phyloP scores from a whole-genome alignment of 176 grass and related monocot species.

The Triticum turgidum region DNA sequence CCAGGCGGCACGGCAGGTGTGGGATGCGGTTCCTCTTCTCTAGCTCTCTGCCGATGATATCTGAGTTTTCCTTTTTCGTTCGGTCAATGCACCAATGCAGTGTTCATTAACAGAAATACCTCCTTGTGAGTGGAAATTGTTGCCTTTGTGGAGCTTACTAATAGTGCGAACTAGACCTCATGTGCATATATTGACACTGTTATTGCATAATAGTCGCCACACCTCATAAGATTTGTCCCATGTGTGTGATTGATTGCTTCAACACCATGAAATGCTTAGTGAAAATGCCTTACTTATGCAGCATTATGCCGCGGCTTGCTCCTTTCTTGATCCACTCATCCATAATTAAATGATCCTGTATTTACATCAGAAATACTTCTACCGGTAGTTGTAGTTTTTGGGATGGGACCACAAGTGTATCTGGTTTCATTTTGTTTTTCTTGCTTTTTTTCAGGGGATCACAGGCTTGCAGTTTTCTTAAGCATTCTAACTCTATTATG shows the following conservation, averaged over 20 bases:
- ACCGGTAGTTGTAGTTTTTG: background rate
- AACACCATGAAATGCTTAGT: background rate
- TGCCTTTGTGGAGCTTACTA: background rate
- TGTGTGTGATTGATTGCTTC: background rate
- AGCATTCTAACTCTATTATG: background rate
- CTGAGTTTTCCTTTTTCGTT: background rate
- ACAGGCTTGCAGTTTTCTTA: background rate
- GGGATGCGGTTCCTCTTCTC: background rate
- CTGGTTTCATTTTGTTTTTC: conserved; percentile 6
- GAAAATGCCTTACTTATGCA: background rate
- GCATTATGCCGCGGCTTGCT: background rate
- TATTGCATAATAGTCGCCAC: background rate
- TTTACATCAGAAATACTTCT: background rate
- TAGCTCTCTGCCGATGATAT: background rate
- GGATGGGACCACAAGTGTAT: background rate
- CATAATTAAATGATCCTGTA: background rate
- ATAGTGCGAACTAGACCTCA: background rate
- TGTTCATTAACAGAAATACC: background rate
- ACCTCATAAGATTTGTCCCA: background rate
- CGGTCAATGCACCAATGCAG: background rate
- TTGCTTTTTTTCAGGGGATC: background rate
- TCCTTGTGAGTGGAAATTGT: background rate
- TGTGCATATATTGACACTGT: background rate
- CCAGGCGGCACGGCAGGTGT: background rate
- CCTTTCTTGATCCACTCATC: background rate